Evolutionary conservation across 2,329 filamentous ascomycete species (phyloP), one percentile per base, ranked within the genome.

Genomic region (Plenodomus biglobosus): DNA sequence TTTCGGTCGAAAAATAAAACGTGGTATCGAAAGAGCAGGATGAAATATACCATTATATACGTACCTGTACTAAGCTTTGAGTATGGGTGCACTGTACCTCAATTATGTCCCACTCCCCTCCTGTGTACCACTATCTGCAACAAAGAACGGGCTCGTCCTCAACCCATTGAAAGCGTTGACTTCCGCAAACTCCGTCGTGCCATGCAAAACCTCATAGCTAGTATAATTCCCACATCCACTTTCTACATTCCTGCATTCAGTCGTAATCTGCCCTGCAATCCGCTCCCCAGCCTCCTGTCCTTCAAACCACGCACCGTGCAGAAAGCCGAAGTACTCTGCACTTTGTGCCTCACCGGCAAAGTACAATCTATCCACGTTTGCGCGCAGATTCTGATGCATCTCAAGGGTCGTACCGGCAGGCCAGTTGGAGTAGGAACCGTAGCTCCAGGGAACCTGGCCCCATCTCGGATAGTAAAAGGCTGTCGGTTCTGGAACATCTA

Each of bases 401-500:
- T 86, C 80, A 0, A 88, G 72, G 0, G 81, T 84, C 37, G 83
- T 82, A 0, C 81, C 81, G 0, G 78, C 71, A 0, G 85, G 85
- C 85, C 85, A 88, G 64, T 87, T 87, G 32, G 81, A 84, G 68
- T 86, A 88, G 18, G 79, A 84, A 3, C 85, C 85, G 44, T 78
- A 82, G 0, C 76, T 59, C 78, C 79, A 80, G 2, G 76, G 76
- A 27, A 69, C 70, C 3, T 62, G 59, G 13, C 67, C 80, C 83
- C 82, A 85, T 34, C 81, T 76, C 1, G 84, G 84, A 52, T 86
- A 86, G 59, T 76, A 74, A 59, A 87, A 85, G 0, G 75, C 79
- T 0, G 74, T 78, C 0, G 85, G 85, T 17, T 86, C 80, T 0
- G 84, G 83, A 3, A 87, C 72, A 0, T 74, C 59, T 15, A 73